These are phyloP conservation scores for Macrophomina tecta DNA, from an alignment of 2,329 filamentous ascomycete species.

Conservation along the genomic window DNA sequence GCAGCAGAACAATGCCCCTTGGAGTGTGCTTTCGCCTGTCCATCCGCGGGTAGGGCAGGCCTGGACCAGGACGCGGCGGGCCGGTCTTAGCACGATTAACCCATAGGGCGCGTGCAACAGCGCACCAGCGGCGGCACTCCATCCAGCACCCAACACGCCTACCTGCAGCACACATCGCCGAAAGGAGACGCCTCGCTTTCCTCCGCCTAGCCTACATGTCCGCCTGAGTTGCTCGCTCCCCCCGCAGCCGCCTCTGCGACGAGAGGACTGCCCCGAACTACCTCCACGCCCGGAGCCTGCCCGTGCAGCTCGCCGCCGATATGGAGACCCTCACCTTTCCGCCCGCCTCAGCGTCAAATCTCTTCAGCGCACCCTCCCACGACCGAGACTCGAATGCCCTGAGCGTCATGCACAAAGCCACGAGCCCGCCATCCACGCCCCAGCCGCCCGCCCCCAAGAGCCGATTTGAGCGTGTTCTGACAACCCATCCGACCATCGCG, in stretches of 20 bases:
- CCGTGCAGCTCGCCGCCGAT: conserved; percentile 6
- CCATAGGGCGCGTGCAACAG: conserved; percentile 23
- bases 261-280: conserved; percentile 1
- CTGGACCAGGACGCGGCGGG: conserved; percentile 11
- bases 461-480: conserved; percentile 61
- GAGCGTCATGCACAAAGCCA: conserved; percentile 2
- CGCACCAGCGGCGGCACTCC: conserved; percentile 3
- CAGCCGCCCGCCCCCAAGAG: conserved; percentile 29
- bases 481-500: conserved; percentile 63
- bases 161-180: conserved; percentile 19
- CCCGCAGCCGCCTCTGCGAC: conserved; percentile 18
- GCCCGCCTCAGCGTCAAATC: conserved; percentile 19
- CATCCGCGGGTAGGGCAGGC: not conserved
- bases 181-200: conserved; percentile 13
- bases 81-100: conserved; percentile 4
- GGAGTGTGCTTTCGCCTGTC: not conserved
- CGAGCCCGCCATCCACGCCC: not conserved
- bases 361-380: conserved; percentile 21
- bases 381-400: not conserved
- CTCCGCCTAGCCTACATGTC: conserved; percentile 16
- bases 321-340: conserved; percentile 20
- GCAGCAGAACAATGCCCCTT: not conserved
- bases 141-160: conserved; percentile 17
- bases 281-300: not conserved
- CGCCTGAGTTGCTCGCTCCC: not conserved